phyloP scores from a whole-genome alignment of 2,329 filamentous ascomycete species.

The Colletotrichum sp. region DNA sequence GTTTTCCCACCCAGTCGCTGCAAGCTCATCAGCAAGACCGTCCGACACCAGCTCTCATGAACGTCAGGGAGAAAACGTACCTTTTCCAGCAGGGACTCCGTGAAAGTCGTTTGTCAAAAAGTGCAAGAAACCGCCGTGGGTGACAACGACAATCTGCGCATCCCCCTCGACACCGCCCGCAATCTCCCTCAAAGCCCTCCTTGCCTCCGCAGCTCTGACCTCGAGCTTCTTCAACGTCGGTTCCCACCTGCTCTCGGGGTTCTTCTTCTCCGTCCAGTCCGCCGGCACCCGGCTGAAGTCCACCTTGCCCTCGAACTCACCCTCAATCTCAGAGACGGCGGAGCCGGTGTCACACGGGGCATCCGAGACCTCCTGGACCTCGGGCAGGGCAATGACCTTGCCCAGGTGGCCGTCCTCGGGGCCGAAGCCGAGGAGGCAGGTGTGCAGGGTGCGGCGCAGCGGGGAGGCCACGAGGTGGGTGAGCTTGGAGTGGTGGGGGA shows the following conservation, averaged over 20 bases:
- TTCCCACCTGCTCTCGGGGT: conserved; percentile 41
- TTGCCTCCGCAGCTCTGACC: conserved; percentile 63
- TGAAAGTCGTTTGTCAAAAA: conserved; percentile 85
- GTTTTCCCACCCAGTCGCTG: conserved; percentile 77
- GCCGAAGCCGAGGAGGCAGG: conserved; percentile 73
- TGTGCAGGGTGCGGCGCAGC: conserved; percentile 81
- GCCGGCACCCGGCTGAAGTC: conserved; percentile 67
- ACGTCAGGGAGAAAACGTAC: conserved; percentile 32
- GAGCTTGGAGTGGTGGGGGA: conserved; percentile 69
- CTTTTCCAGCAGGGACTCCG: conserved; percentile 51
- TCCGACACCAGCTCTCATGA: not conserved
- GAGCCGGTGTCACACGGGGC: conserved; percentile 80
- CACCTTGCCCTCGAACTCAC: conserved; percentile 66
- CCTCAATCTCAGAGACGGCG: conserved; percentile 54
- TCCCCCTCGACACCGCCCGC: conserved; percentile 50
- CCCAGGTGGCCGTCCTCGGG: conserved; percentile 40
- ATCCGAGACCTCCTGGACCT: conserved; percentile 79
- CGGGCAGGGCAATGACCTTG: conserved; percentile 70
- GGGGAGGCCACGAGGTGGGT: conserved; percentile 80
- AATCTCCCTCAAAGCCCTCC: conserved; percentile 60
- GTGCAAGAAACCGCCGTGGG: conserved; percentile 84
- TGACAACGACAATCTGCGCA: conserved; percentile 74
- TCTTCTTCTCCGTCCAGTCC: conserved; percentile 75
- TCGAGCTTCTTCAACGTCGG: conserved; percentile 59
- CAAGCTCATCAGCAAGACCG: not conserved